Conservation (phyloP, 345 rosid species). For the Aquilaria malaccensis region DNA sequence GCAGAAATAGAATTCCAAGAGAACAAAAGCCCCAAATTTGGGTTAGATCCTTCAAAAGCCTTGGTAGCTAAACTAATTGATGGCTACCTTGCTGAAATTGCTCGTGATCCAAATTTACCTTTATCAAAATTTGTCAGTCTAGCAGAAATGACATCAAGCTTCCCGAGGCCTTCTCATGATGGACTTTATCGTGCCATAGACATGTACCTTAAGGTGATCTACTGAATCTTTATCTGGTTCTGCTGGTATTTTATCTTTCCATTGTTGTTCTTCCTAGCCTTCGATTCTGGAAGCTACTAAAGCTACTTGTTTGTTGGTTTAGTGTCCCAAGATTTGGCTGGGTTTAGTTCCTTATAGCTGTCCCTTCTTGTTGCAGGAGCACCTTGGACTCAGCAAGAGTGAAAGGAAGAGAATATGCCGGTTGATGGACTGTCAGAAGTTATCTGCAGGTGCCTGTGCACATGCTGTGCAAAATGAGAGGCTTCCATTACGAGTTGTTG, state of each 20-base stretch:
- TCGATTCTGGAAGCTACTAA: not conserved
- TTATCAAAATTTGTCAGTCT: slow-evolving; percentile 30
- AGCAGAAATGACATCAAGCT: slow-evolving; percentile 35
- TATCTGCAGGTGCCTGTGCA: slow-evolving; percentile 72
- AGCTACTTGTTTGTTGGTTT: not conserved
- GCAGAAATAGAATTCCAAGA: slow-evolving; percentile 23
- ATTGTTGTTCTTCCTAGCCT: not conserved
- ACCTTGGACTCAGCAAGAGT: slow-evolving; percentile 49
- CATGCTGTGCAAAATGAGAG: slow-evolving; percentile 90
- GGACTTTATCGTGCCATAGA: slow-evolving; percentile 71
- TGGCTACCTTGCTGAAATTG: slow-evolving; percentile 56
- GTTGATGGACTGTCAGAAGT: slow-evolving; percentile 73
- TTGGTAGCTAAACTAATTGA: slow-evolving; percentile 55
- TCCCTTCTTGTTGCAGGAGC: slow-evolving; percentile 33
- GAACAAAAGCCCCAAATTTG: slow-evolving; percentile 21
- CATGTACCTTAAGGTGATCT: slow-evolving; percentile 63
- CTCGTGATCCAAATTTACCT: slow-evolving; percentile 47
- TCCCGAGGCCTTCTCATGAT: slow-evolving; percentile 57
- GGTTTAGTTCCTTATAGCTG: not conserved
- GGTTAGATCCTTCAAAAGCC: slow-evolving; percentile 32
- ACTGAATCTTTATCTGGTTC: not conserved
- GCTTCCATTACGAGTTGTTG: slow-evolving; percentile 72
- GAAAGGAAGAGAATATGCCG: slow-evolving; percentile 66
- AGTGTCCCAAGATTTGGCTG: not conserved
- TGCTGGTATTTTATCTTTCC: not conserved